A percentile compares a stretch with the other conserved stretches of the same genome.
Conservation (phyloP, 345 rosid species). For the Eucalyptus tenuipes region DNA sequence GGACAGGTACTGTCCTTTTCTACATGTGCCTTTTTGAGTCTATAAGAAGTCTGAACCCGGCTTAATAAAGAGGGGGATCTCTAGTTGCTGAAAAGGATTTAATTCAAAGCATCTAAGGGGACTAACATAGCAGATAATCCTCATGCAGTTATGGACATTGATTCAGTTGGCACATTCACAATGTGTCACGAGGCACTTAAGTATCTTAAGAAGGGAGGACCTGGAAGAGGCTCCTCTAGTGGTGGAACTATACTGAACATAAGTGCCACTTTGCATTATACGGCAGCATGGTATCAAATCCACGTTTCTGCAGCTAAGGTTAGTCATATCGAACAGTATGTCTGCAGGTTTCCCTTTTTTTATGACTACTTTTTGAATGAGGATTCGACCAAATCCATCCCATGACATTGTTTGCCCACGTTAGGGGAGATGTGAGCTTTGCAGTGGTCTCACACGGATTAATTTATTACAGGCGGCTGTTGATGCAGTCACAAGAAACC, state of each 20-base stretch:
- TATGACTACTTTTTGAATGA: background rate
- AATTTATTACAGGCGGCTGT: constrained; percentile 53
- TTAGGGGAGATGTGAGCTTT: background rate
- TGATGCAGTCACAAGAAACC: constrained; percentile 55
- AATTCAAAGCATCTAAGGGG: background rate
- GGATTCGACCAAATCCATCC: background rate
- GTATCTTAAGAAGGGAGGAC: constrained; percentile 66
- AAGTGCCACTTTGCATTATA: constrained; percentile 71
- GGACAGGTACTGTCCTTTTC: constrained; percentile 34
- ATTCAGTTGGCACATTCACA: constrained; percentile 69
- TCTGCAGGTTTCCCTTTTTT: background rate
- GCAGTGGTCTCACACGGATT: background rate
- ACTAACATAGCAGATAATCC: background rate
- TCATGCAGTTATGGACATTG: constrained; percentile 64
- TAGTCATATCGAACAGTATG: background rate
- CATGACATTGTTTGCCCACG: background rate
- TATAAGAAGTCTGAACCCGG: background rate
- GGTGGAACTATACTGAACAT: constrained; percentile 67
- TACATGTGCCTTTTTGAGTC: background rate
- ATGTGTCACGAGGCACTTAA: constrained; percentile 60
- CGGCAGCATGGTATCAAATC: constrained; percentile 77
- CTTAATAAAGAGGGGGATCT: background rate
- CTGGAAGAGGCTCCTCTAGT: constrained; percentile 24
- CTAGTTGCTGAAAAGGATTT: background rate
- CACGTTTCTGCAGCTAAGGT: constrained; percentile 92